Percentiles rank a stretch among this genome's conserved stretches.
These are phyloP conservation scores for Fusarium siculi DNA, from an alignment of 2,329 filamentous ascomycete genomes.

Conservation along the genomic window DNA sequence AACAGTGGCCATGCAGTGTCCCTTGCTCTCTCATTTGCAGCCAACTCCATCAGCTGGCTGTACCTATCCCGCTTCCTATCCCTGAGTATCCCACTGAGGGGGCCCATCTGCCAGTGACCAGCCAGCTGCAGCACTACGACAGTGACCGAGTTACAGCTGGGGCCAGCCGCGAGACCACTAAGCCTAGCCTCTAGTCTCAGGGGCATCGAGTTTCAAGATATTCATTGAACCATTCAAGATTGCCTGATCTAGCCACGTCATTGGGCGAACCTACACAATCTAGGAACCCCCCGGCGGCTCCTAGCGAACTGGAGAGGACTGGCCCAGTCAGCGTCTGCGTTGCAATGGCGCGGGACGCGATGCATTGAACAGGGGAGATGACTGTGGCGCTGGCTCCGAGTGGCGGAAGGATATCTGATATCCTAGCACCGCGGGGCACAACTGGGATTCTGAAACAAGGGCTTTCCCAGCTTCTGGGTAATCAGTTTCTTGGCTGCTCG, in stretches of 20 bases:
- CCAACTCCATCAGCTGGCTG: not conserved
- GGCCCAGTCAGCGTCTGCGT: conserved; percentile 20
- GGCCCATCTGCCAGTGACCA: not conserved
- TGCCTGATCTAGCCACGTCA: conserved; percentile 6
- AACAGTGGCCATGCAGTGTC: conserved; percentile 7
- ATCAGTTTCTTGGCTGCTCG: conserved; percentile 1
- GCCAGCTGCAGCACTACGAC: not conserved
- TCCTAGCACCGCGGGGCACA: conserved; percentile 18
- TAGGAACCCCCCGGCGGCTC: conserved; percentile 7
- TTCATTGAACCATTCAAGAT: conserved; percentile 28
- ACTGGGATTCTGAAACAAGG: conserved; percentile 33
- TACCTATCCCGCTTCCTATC: not conserved
- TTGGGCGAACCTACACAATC: conserved; percentile 15
- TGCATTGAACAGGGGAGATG: not conserved
- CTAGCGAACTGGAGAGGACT: not conserved
- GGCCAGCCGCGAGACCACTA: conserved; percentile 12
- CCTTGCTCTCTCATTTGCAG: conserved; percentile 22
- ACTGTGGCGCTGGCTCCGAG: conserved; percentile 25
- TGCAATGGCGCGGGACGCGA: conserved; percentile 5
- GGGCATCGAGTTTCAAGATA: conserved; percentile 36
- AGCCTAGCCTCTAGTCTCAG: conserved; percentile 18
- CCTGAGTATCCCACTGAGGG: conserved; percentile 16
- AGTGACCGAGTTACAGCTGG: conserved; percentile 8
- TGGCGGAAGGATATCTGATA: conserved; percentile 32
- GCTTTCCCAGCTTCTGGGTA: conserved; percentile 20